Evolutionary conservation across 1,284 basidiomycete species (phyloP).

Genomic region (Ceratobasidium sp.): DNA sequence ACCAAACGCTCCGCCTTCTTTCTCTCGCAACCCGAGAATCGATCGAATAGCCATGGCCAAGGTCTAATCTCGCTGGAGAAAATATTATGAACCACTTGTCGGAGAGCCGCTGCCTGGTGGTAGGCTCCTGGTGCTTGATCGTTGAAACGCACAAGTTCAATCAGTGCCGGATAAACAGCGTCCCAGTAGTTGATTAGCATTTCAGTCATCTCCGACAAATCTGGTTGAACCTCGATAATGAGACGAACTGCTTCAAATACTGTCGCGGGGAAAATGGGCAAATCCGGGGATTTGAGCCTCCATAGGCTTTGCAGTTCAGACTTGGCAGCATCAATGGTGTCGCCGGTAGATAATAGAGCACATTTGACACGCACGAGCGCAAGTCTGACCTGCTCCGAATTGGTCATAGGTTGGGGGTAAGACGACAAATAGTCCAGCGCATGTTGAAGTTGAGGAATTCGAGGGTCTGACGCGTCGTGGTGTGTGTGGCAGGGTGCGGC

Average conservation of each 20-base stretch:
- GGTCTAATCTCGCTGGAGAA: constrained; percentile 18
- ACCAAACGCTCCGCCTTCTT: constrained; percentile 18
- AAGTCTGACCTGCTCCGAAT: constrained; percentile 18
- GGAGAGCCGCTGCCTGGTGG: constrained; percentile 7
- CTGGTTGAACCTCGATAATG: constrained; percentile 12
- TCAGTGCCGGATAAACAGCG: constrained; percentile 10
- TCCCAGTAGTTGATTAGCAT: constrained; percentile 33
- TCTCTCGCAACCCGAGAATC: constrained; percentile 23
- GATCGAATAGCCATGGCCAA: constrained; percentile 25
- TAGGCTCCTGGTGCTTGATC: constrained; percentile 13
- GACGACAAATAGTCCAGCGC: constrained; percentile 34
- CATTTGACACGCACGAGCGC: constrained; percentile 22
- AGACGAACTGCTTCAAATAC: constrained; percentile 26
- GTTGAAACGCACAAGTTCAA: constrained; percentile 12
- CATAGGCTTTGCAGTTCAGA: constrained; percentile 14
- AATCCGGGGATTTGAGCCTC: constrained; percentile 5
- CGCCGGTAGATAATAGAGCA: constrained; percentile 9
- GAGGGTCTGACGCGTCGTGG: constrained; percentile 5
- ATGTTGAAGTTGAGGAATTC: constrained; percentile 12
- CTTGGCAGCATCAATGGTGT: constrained; percentile 7
- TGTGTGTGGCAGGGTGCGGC: not conserved
- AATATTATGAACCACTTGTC: constrained; percentile 7
- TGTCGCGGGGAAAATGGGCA: constrained; percentile 14
- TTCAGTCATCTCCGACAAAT: constrained; percentile 15
- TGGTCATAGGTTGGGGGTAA: not conserved